Evolutionary conservation across 768 basidiomycete species (phyloP).

Genomic region (Podaxis sp.): DNA sequence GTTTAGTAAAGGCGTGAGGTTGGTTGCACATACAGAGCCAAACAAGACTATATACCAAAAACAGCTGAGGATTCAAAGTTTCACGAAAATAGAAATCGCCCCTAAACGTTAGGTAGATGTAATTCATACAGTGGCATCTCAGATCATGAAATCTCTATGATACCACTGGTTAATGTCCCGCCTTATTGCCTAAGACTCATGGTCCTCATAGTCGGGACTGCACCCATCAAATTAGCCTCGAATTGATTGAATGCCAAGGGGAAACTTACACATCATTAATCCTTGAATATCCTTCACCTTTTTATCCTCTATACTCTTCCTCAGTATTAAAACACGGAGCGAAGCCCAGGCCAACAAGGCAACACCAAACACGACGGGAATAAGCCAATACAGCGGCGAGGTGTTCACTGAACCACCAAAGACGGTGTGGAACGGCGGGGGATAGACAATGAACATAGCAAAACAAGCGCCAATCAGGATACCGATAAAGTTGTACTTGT

Average conservation of each 20-base stretch:
- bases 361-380: constrained; percentile 58
- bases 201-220: constrained; percentile 65
- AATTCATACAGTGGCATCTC: not conserved
- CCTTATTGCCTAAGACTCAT: constrained; percentile 45
- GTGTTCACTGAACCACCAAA: constrained; percentile 61
- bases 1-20: constrained; percentile 51
- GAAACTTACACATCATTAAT: constrained; percentile 67
- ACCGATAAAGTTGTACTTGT: constrained; percentile 65
- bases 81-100: not conserved
- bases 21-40: constrained; percentile 37
- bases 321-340: constrained; percentile 56
- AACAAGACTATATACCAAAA: not conserved
- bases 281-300: constrained; percentile 67
- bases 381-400: constrained; percentile 70
- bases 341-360: constrained; percentile 58
- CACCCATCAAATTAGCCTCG: constrained; percentile 16
- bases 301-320: constrained; percentile 53
- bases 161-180: not conserved
- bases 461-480: constrained; percentile 61
- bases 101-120: not conserved
- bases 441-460: constrained; percentile 69
- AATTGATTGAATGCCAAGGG: not conserved
- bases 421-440: constrained; percentile 66
- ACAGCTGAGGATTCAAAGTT: not conserved
- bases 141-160: not conserved